A percentile compares a stretch with the other conserved stretches of the same genome.
These are phyloP conservation scores for Lagenidium giganteum DNA, from an alignment of 352 stramenopile genomes.

Conservation along the genomic window DNA sequence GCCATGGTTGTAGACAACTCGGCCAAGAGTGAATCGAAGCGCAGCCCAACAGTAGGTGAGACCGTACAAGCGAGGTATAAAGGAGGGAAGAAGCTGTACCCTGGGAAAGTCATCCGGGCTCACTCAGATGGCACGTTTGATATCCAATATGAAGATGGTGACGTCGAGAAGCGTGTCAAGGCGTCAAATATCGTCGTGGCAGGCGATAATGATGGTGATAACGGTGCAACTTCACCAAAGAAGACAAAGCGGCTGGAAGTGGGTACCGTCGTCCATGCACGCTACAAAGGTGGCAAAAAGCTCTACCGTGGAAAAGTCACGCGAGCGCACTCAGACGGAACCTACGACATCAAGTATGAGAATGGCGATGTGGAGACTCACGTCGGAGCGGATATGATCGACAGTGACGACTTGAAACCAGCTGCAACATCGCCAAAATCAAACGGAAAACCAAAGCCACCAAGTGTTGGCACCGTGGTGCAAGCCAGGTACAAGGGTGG, in stretches of 20 bases:
- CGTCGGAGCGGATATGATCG: slow-evolving; percentile 4
- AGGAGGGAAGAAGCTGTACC: slow-evolving; percentile 50
- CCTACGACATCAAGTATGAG: slow-evolving; percentile 46
- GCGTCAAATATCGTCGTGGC: slow-evolving; percentile 18
- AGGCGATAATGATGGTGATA: too few relatives aligned
- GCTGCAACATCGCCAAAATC: too few relatives aligned
- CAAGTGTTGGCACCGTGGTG: slow-evolving; percentile 15
- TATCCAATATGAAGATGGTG: slow-evolving; percentile 58
- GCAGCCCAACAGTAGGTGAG: slow-evolving; percentile 57
- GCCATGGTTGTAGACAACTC: too few relatives aligned
- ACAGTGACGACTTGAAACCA: slow-evolving; percentile 1
- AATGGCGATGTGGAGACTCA: slow-evolving; percentile 19
- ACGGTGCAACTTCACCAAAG: too few relatives aligned
- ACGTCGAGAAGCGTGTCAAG: slow-evolving; percentile 36
- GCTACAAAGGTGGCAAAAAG: slow-evolving; percentile 31
- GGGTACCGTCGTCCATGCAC: slow-evolving; percentile 23
- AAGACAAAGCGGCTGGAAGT: slow-evolving; percentile 19
- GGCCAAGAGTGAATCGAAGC: slow-evolving; percentile 12
- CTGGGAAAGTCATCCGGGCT: slow-evolving; percentile 49
- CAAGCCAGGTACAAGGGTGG: slow-evolving; percentile 25
- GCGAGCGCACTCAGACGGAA: slow-evolving; percentile 28
- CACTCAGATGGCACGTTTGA: slow-evolving; percentile 64
- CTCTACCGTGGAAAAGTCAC: slow-evolving; percentile 33
- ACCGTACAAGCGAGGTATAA: slow-evolving; percentile 59
- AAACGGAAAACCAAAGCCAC: background rate